Evolutionary conservation across 2,329 filamentous ascomycete species (phyloP), one percentile per base, ranked within the genome.

Genomic region (Ascochyta rabiei): DNA sequence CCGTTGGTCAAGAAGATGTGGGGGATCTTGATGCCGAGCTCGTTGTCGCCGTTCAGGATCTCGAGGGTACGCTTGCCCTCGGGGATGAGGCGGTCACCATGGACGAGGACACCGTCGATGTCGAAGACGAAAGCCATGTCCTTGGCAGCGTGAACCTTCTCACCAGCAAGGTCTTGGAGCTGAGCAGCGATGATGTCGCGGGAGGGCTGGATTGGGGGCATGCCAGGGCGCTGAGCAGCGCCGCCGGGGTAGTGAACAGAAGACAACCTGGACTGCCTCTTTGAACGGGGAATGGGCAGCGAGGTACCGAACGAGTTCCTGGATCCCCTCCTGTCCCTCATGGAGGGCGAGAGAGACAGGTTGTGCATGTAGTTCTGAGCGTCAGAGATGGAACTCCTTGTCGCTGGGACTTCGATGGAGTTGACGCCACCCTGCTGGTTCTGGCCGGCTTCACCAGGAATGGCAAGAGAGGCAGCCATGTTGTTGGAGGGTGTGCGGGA

Each of bases 101-200:
- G 88, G 52, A 90, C 88, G 21, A 91, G 80, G 54, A 91, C 88
- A 79, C 88, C 89, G 66, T 91, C 86, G 59, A 88, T 87, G 73
- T 92, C 89, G 69, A 92, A 93, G 67, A 87, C 89, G 62, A 92
- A 92, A 6, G 87, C 87, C 87, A 91, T 90, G 78, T 91, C 87
- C 82, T 91, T 91, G 54, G 87, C 88, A 53, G 83, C 82, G 26
- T 77, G 77, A 15, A 89, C 88, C 78, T 89, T 89, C 64, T 87
- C 83, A 52, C 82, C 75, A 63, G 83, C 81, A 61, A 90, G 79
- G 60, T 87, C 84, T 76, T 91, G 89, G 18, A 90, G 80, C 75
- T 90, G 88, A 3, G 86, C 84, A 33, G 86, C 86, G 57, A 91
- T 78, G 57, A 91, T 85, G 44, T 89, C 86, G 28, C 87, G 84